Conservation (phyloP, 257 asterid genomes). For the Solanum piurae region DNA sequence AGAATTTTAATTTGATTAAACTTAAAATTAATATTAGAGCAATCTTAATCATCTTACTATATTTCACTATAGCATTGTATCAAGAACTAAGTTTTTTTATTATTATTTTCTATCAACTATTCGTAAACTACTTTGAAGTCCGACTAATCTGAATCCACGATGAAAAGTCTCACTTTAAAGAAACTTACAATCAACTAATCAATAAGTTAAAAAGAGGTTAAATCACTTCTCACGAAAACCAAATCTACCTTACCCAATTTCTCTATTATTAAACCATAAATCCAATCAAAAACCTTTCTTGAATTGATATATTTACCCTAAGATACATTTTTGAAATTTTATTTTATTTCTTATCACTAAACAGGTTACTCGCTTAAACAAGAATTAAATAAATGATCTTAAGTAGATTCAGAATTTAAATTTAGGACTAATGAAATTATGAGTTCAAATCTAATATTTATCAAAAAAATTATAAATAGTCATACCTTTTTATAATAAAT, state of each 20-base stretch:
- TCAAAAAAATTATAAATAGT: too few relatives aligned
- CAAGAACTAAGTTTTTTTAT: neutral
- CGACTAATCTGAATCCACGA: neutral
- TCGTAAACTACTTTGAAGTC: rapidly evolving
- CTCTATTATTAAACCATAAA: neutral
- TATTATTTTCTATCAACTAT: neutral
- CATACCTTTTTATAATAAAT: too few relatives aligned
- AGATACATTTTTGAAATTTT: neutral
- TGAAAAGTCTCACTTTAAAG: neutral
- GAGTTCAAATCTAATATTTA: too few relatives aligned
- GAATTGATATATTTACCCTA: neutral
- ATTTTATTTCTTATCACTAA: neutral
- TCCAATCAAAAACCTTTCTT: neutral
- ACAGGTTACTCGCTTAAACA: neutral
- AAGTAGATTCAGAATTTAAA: too few relatives aligned
- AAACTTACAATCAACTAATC: neutral
- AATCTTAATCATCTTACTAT: neutral
- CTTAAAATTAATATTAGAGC: neutral
- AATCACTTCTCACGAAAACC: neutral
- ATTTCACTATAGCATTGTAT: neutral
- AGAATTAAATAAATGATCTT: too few relatives aligned
- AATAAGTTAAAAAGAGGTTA: neutral
- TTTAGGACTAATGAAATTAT: neutral
- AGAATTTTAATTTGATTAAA: too few relatives aligned
- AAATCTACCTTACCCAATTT: neutral